A percentile compares a stretch with the other conserved stretches of the same genome.
These are phyloP conservation scores for Hemileccinum impolitum DNA, from an alignment of 768 basidiomycete species.

Conservation along the genomic window DNA sequence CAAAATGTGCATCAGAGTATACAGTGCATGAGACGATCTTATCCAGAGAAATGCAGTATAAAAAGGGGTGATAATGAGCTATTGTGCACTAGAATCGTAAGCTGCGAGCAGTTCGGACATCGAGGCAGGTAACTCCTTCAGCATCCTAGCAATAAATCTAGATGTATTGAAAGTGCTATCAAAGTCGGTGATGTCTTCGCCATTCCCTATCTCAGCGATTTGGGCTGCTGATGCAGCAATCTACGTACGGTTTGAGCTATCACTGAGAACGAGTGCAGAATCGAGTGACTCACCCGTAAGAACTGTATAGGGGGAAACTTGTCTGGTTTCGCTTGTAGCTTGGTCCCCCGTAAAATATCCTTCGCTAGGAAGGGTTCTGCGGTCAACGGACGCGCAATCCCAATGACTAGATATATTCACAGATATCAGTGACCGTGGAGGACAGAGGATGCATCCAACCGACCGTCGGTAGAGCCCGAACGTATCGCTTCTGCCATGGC, in stretches of 20 bases:
- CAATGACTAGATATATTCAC: conserved; percentile 20
- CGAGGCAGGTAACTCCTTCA: conserved; percentile 29
- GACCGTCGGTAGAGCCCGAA: conserved; percentile 25
- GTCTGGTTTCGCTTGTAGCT: conserved; percentile 21
- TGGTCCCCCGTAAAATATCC: conserved; percentile 27
- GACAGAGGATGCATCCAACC: neutral
- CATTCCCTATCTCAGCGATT: conserved; percentile 34
- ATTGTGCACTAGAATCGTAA: conserved; percentile 1
- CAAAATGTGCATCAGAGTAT: conserved; percentile 5
- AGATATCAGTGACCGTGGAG: neutral
- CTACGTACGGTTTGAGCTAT: conserved; percentile 8
- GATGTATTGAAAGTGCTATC: conserved; percentile 30
- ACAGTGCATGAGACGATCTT: neutral
- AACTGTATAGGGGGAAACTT: conserved; percentile 38
- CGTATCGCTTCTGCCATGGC: conserved; percentile 30
- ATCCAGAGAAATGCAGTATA: neutral
- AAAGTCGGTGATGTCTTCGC: conserved; percentile 32
- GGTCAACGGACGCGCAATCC: conserved; percentile 28
- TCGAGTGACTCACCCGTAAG: conserved; percentile 21
- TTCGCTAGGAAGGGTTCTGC: conserved; percentile 30
- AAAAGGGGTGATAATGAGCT: neutral
- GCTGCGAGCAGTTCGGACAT: conserved; percentile 29
- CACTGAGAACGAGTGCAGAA: neutral
- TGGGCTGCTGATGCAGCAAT: conserved; percentile 30
- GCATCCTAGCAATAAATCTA: conserved; percentile 29